Conservation (phyloP, 768 basidiomycete genomes). For the Pleurotus pulmonarius region DNA sequence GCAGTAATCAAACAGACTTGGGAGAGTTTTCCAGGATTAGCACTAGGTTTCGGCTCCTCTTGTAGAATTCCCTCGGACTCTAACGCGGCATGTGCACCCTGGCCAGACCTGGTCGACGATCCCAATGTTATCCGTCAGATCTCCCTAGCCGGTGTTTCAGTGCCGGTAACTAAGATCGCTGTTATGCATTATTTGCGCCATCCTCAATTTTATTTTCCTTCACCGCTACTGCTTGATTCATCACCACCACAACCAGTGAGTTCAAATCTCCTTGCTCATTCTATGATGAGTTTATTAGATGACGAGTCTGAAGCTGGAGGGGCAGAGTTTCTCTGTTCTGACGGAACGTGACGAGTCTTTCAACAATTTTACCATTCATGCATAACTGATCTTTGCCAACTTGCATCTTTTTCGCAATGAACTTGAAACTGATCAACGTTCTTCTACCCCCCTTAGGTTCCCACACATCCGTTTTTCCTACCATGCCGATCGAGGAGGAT, state of each 20-base stretch:
- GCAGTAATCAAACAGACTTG: background rate
- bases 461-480: slow-evolving; percentile 11
- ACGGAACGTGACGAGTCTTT: slow-evolving; percentile 60
- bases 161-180: too few relatives aligned
- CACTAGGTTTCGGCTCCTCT: background rate
- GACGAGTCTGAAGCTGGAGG: slow-evolving; percentile 75
- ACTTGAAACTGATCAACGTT: slow-evolving; percentile 15
- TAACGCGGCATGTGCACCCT: background rate
- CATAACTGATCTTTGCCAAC: slow-evolving; percentile 62
- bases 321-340: slow-evolving; percentile 58
- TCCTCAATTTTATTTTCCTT: background rate
- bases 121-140: background rate
- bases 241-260: slow-evolving; percentile 18
- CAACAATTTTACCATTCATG: slow-evolving; percentile 85
- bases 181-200: slow-evolving; percentile 1
- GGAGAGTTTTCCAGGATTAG: slow-evolving; percentile 6
- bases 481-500: slow-evolving; percentile 52
- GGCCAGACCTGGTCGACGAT: background rate
- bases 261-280: slow-evolving; percentile 12
- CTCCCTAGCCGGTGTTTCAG: background rate
- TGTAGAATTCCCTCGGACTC: slow-evolving; percentile 7
- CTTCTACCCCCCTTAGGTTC: slow-evolving; percentile 11
- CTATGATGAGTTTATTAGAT: slow-evolving; percentile 46
- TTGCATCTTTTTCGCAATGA: slow-evolving; percentile 7
- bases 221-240: background rate